These are phyloP conservation scores for Sclerotinia minor DNA, from an alignment of 2,329 filamentous ascomycete species.

Conservation along the genomic window DNA sequence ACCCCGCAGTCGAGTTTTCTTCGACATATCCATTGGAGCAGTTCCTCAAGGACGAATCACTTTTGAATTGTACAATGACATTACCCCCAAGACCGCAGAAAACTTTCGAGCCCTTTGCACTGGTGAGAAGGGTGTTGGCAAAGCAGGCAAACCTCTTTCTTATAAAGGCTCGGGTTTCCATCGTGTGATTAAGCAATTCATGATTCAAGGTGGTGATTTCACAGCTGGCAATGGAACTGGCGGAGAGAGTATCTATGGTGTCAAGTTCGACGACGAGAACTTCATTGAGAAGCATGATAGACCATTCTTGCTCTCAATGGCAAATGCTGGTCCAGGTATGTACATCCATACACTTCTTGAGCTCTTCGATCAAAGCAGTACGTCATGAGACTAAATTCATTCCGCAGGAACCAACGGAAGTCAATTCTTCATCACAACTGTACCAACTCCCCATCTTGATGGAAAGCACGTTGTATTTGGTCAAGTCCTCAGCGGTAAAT, in stretches of 20 bases:
- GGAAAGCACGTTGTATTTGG: constrained; percentile 97
- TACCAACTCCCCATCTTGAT: constrained; percentile 86
- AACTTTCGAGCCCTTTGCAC: constrained; percentile 96
- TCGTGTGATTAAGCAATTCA: constrained; percentile 97
- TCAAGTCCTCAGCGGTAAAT: constrained; percentile 90
- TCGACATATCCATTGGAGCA: constrained; percentile 83
- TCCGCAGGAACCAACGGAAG: constrained; percentile 84
- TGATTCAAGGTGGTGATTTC: constrained; percentile 98
- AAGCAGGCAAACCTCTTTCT: constrained; percentile 79
- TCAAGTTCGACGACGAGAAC: constrained; percentile 97
- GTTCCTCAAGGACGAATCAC: constrained; percentile 73
- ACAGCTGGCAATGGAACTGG: constrained; percentile 92
- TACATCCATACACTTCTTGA: constrained; percentile 27
- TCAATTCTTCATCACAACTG: constrained; percentile 98
- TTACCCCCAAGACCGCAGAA: constrained; percentile 92
- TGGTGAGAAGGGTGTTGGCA: constrained; percentile 85
- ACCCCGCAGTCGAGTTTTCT: constrained; percentile 72
- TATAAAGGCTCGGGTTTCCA: constrained; percentile 95
- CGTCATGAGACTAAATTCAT: constrained; percentile 22
- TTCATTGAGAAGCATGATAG: constrained; percentile 89
- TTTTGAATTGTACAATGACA: constrained; percentile 76
- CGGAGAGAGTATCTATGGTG: constrained; percentile 95
- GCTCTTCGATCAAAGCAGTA: background rate
- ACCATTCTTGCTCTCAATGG: constrained; percentile 95
- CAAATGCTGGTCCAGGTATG: constrained; percentile 88